These are phyloP conservation scores for Ascocoryne sarcoides DNA, from an alignment of 2,329 filamentous ascomycete species.

Conservation along the genomic window DNA sequence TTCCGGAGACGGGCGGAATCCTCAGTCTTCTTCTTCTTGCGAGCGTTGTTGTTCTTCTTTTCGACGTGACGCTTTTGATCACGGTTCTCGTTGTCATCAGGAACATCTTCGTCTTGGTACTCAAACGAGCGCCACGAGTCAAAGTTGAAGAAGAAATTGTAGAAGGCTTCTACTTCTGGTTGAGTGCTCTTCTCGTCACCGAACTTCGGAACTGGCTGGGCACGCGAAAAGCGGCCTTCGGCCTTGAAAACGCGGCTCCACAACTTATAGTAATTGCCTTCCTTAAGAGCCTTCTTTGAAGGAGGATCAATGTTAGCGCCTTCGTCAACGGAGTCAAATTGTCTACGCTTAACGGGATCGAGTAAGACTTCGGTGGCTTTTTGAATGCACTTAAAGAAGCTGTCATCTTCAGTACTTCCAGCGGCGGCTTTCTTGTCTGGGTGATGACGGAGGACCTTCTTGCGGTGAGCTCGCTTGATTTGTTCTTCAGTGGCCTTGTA, in stretches of 20 bases:
- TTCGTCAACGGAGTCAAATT: constrained; percentile 96
- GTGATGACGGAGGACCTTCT: constrained; percentile 98
- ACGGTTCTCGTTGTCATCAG: constrained; percentile 97
- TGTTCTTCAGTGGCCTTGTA: constrained; percentile 92
- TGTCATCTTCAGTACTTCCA: constrained; percentile 82
- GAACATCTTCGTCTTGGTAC: constrained; percentile 97
- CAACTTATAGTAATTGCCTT: constrained; percentile 89
- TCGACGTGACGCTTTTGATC: constrained; percentile 98
- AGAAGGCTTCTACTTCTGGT: constrained; percentile 89
- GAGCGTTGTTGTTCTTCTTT: constrained; percentile 94
- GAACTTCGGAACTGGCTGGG: constrained; percentile 77
- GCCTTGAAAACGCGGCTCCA: constrained; percentile 87
- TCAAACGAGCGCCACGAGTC: constrained; percentile 97
- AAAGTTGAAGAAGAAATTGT: constrained; percentile 99
- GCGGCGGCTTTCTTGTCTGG: constrained; percentile 96
- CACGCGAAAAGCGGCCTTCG: constrained; percentile 87
- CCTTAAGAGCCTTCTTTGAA: constrained; percentile 78
- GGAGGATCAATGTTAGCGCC: constrained; percentile 87
- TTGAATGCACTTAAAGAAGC: constrained; percentile 99
- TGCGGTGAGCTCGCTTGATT: constrained; percentile 98
- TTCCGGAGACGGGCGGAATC: constrained; percentile 86
- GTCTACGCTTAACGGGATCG: constrained; percentile 84
- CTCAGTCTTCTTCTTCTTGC: constrained; percentile 99
- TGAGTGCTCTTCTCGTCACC: constrained; percentile 77
- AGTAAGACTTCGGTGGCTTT: constrained; percentile 91